Evolutionary conservation across 2,329 filamentous ascomycete genomes (phyloP).

Genomic region (Davidsoniella australis): DNA sequence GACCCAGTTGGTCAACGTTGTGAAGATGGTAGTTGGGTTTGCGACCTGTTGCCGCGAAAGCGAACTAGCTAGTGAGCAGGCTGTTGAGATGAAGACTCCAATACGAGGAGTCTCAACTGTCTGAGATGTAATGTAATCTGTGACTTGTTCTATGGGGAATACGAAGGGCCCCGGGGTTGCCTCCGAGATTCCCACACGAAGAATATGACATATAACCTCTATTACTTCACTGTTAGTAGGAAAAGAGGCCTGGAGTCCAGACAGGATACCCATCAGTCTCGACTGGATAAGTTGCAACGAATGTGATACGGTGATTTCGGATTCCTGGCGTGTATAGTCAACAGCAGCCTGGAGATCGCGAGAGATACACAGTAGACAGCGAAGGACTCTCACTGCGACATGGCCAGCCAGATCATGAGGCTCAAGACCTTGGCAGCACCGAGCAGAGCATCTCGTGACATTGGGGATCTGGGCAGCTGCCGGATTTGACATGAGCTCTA

Average conservation of each 20-base stretch:
- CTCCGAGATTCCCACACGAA: constrained; percentile 62
- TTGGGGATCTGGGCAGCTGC: constrained; percentile 5
- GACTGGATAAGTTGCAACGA: constrained; percentile 23
- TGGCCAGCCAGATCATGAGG: constrained; percentile 30
- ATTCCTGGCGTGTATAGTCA: constrained; percentile 29
- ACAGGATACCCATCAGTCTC: constrained; percentile 29
- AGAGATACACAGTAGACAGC: constrained; percentile 53
- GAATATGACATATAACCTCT: constrained; percentile 53
- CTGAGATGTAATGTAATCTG: constrained; percentile 46
- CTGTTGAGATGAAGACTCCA: constrained; percentile 52
- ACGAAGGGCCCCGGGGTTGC: constrained; percentile 60
- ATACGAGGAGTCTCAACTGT: constrained; percentile 45
- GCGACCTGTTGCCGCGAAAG: constrained; percentile 28
- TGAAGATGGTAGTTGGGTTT: constrained; percentile 31
- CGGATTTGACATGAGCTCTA: constrained; percentile 1
- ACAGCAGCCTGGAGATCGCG: constrained; percentile 54
- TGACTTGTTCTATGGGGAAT: constrained; percentile 47
- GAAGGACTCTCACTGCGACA: constrained; percentile 37
- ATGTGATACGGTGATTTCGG: constrained; percentile 11
- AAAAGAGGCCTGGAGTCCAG: constrained; percentile 34
- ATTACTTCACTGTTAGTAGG: constrained; percentile 47
- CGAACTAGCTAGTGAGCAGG: constrained; percentile 51
- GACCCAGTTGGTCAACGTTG: constrained; percentile 41
- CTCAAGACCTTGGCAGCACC: constrained; percentile 12
- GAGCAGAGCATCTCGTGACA: constrained; percentile 7